These are phyloP conservation scores for Chrysanthemum makinoi DNA, from an alignment of 129 eudicot species.

Conservation along the genomic window DNA sequence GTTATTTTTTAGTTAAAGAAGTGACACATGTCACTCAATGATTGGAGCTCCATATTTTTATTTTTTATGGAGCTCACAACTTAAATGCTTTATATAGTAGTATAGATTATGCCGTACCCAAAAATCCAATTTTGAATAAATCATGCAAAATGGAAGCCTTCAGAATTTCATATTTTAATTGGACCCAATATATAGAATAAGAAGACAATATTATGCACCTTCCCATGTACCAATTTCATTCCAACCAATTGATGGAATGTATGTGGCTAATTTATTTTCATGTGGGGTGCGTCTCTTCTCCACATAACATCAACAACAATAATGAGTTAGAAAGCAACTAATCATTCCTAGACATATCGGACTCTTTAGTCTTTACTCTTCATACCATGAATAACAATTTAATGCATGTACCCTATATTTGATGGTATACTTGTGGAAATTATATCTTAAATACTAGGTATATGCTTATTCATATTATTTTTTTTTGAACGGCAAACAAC, in stretches of 20 bases:
- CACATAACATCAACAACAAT: conserved; percentile 25
- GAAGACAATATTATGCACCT: conserved; percentile 5
- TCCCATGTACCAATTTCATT: conserved; percentile 19
- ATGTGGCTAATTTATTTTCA: conserved; percentile 22
- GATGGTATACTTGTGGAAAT: not conserved
- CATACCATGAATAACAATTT: conserved; percentile 18
- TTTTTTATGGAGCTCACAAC: no score
- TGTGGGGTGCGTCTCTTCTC: conserved; percentile 35
- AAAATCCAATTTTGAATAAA: no score
- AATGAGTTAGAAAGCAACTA: conserved; percentile 41
- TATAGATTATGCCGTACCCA: no score
- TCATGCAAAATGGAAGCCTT: no score
- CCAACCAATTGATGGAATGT: conserved; percentile 26
- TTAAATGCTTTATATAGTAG: no score
- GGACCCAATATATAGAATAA: no score
- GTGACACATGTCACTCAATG: no score
- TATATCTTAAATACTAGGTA: no score
- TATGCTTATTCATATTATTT: no score
- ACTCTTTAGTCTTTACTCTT: conserved; percentile 23
- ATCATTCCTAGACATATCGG: conserved; percentile 39
- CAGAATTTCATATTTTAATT: not conserved
- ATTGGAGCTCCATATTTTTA: no score
- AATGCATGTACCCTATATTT: conserved; percentile 23
- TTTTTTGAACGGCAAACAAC: no score
- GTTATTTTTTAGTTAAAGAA: no score